phyloP scores from a whole-genome alignment of 495 filamentous ascomycete species.

The Halenospora varia region DNA sequence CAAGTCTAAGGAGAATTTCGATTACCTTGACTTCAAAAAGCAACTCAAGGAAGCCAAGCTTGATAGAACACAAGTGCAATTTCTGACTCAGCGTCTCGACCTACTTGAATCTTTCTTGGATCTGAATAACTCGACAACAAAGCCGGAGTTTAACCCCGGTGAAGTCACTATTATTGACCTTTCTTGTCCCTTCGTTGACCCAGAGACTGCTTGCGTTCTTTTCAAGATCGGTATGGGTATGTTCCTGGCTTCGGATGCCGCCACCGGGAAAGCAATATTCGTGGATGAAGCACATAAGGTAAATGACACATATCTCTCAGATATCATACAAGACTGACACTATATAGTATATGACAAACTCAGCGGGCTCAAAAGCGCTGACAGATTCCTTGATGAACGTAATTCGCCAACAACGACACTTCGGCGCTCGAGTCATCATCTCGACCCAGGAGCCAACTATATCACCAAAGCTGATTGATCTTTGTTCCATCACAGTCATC shows the following conservation, averaged over 20 bases:
- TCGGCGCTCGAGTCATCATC: constrained; percentile 60
- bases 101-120: constrained; percentile 40
- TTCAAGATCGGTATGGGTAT: constrained; percentile 65
- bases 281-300: constrained; percentile 34
- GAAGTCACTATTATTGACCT: constrained; percentile 55
- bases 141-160: neutral
- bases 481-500: constrained; percentile 66
- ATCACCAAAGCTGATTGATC: constrained; percentile 59
- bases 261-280: constrained; percentile 41
- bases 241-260: constrained; percentile 49
- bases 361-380: constrained; percentile 42
- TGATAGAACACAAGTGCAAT: constrained; percentile 39
- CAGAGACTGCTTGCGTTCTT: constrained; percentile 60
- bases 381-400: constrained; percentile 59
- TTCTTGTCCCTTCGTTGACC: constrained; percentile 63
- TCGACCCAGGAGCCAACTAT: constrained; percentile 79
- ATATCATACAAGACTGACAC: neutral
- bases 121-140: neutral
- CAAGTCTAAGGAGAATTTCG: constrained; percentile 42
- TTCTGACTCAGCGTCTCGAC: constrained; percentile 53
- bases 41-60: constrained; percentile 34
- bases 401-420: constrained; percentile 68
- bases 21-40: constrained; percentile 47
- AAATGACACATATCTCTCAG: constrained; percentile 19
- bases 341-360: constrained; percentile 44